Evolutionary conservation across 2,329 filamentous ascomycete species (phyloP).

Genomic region (Fusarium tupiense): DNA sequence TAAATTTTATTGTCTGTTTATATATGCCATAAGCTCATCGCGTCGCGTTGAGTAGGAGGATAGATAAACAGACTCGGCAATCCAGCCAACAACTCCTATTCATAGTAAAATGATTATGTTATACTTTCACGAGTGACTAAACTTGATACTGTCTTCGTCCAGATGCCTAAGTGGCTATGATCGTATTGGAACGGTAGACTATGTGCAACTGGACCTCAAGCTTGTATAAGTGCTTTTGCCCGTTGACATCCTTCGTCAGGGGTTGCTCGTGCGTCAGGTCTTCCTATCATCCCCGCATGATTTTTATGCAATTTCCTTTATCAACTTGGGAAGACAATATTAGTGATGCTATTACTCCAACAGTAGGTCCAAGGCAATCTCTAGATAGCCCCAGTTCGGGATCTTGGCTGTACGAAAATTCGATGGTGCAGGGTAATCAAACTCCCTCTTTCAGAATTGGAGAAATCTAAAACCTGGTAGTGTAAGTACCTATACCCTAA

Average conservation of each 20-base stretch:
- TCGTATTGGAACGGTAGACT: fast-evolving
- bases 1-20: background rate
- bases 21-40: background rate
- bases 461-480: background rate
- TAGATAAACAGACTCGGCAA: too few relatives aligned
- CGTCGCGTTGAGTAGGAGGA: background rate
- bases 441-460: background rate
- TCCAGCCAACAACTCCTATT: too few relatives aligned
- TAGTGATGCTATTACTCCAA: fast-evolving
- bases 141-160: too few relatives aligned
- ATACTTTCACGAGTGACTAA: too few relatives aligned
- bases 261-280: fast-evolving
- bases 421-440: background rate
- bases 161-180: fast-evolving
- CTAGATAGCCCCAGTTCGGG: background rate
- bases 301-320: too few relatives aligned
- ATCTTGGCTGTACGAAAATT: background rate
- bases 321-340: fast-evolving
- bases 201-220: fast-evolving
- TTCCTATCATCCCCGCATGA: fast-evolving
- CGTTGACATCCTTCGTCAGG: fast-evolving
- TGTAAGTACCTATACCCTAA: background rate
- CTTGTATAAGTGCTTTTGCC: fast-evolving
- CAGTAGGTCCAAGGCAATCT: fast-evolving
- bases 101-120: fast-evolving